Evolutionary conservation across 352 stramenopile species (phyloP), one percentile per base, ranked within the genome.

Genomic region (Pythium apleroticum): DNA sequence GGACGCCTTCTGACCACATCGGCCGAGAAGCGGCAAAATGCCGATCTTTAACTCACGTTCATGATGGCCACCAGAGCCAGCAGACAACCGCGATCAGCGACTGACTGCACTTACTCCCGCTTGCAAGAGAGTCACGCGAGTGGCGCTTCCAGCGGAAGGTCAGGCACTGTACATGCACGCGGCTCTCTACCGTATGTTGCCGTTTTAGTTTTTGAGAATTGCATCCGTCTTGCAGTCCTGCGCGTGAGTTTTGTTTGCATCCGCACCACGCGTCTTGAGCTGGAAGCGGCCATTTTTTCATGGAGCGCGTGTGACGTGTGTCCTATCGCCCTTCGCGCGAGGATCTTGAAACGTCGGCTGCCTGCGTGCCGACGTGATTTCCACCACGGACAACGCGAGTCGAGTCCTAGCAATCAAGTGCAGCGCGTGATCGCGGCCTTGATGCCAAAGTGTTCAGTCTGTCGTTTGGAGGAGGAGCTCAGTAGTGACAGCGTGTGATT

Each of bases 1-100:
- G 39, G 39, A 46, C 39, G 39, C 19, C 39, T 46, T 46, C 39
- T 46, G 39, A 46, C 37, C 37, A 46, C 39, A 46, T 46, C 39
- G 39, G 19, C 19, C 39, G 11, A 7, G 6, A 9, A 10, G 39
- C 10, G 5, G 39, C 39, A 46, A 46, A 24, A 41, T 41, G 39
- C 15, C 39, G 19, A 41, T 41, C 35, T 46, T 24, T 46, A 17
- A 46, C 39, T 46, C 39, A 46, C 39, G 39, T 17, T 7, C 39
- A 24, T 17, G 17, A 46, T 46, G 39, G 17, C 15, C 39, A 46
- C 39, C 35, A 46, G 19, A 46, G 39, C 39, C 39, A 46, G 39
- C 39, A 46, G 39, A 46, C 39, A 46, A 24, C 39, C 2, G 9
- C 39, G 19, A 46, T 46, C 39, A 46, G 39, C 39, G 39, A 46